Evolutionary conservation across 768 basidiomycete genomes (phyloP), one percentile per base, ranked within the genome.

Genomic region (Asterophora lycoperdoides): DNA sequence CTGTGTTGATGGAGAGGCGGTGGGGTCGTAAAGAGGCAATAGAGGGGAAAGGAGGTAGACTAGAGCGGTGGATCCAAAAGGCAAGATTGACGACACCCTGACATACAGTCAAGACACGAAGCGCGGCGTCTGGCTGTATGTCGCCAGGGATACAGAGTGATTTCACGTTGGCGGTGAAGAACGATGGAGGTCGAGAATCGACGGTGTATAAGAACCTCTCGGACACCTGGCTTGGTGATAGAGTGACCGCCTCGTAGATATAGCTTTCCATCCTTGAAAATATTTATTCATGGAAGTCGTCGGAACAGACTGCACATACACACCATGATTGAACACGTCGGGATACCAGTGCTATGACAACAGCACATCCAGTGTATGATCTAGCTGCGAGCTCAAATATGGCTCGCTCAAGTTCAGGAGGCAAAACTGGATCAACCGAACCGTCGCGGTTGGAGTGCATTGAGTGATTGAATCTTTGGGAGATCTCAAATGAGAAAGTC

Each of bases 121-220:
- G 35, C 11, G 60, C 57, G 23, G 41, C 53, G 10, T 44, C 19
- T n/a, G 35, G 41, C 6, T 47, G 34, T 20, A 63, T 59, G 44
- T 62, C 59, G 19, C 56, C 57, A 15, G 60, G 61, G 26, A 61
- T 57, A 41, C 63, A 63, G 4, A 64, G 54, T 5, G 60, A 63
- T 33, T 61, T 62, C 42, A 64, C 63, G 23, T 48, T 48, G n/a
- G 41, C 52, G 14, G 52, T 19, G 36, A 63, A 63, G 33, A 63
- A 61, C 18, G 51, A 51, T 10, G 51, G 23, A 5, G 58, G 57
- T 15, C 60, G 54, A 15, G 23, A 42, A 6, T 59, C 47, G 30
- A 61, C 43, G 9, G 55, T 44, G 29, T 53, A 53, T 23, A 61
- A 44, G 39, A 64, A 61, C 15, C 46, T 42, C 11, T 48, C 26